A percentile compares a stretch with the other conserved stretches of the same genome.
These are phyloP conservation scores for Butyriboletus appendiculatus DNA, from an alignment of 1,284 basidiomycete species.

Conservation along the genomic window DNA sequence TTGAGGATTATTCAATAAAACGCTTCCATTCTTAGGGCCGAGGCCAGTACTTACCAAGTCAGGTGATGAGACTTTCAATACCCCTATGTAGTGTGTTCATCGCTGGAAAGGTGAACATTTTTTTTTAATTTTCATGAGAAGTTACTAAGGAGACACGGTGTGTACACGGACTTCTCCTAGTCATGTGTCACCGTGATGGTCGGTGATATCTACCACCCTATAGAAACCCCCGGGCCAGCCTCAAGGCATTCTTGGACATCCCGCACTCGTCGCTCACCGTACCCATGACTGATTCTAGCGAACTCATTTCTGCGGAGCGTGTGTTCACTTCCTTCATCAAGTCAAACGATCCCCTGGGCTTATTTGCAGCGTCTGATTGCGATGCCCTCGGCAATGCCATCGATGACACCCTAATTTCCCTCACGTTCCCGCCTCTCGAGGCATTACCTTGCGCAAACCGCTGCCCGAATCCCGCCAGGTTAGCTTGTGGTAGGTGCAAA, in stretches of 20 bases:
- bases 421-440: conserved; percentile 20
- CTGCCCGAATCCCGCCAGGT: conserved; percentile 28
- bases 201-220: not conserved
- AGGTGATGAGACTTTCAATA: not conserved
- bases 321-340: conserved; percentile 16
- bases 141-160: not conserved
- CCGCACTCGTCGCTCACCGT: not conserved
- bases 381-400: conserved; percentile 18
- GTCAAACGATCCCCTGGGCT: conserved; percentile 21
- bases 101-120: conserved; percentile 11
- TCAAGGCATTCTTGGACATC: not conserved
- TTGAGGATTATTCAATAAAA: not conserved
- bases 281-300: conserved; percentile 10
- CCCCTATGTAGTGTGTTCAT: not conserved
- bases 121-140: conserved; percentile 8
- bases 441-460: conserved; percentile 23
- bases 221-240: not conserved
- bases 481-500: conserved; percentile 36
- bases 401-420: conserved; percentile 13
- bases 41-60: not conserved
- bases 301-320: conserved; percentile 1
- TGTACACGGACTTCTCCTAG: not conserved
- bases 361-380: conserved; percentile 20
- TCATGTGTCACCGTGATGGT: not conserved
- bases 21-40: conserved; percentile 2